Percentiles rank a stretch among this genome's conserved stretches.
Evolutionary conservation across 257 asterid species (phyloP).

Genomic region (Mitragyna speciosa): DNA sequence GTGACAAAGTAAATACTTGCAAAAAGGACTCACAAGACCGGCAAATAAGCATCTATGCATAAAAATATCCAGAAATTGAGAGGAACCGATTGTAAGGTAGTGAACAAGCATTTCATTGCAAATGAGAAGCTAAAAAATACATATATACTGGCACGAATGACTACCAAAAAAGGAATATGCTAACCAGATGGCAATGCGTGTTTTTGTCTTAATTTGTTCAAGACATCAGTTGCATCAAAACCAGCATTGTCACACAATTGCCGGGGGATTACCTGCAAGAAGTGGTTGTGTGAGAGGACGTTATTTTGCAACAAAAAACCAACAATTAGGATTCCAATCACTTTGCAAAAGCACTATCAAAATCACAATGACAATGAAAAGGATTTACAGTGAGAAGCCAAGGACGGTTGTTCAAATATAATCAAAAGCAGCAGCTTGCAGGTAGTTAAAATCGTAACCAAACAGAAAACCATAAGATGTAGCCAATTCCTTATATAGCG

Average conservation of each 20-base stretch:
- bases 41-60: neutral
- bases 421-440: neutral
- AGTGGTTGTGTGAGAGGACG: neutral
- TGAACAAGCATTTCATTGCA: neutral
- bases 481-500: neutral
- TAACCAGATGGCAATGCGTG: conserved; percentile 92
- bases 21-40: neutral
- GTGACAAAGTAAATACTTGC: neutral
- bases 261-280: conserved; percentile 56
- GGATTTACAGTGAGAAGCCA: neutral
- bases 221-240: conserved; percentile 92
- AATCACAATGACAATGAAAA: neutral
- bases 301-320: neutral
- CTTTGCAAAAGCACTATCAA: neutral
- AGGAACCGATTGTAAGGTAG: neutral
- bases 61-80: neutral
- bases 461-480: neutral
- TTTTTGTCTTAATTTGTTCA: conserved; percentile 93
- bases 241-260: conserved; percentile 75
- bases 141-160: too few relatives aligned
- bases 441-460: neutral
- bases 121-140: neutral
- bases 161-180: conserved; percentile 15
- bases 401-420: neutral
- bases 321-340: neutral